A percentile compares a stretch with the other conserved stretches of the same genome.
Evolutionary conservation across 805 yeast species (phyloP).

Genomic region (Wickerhamiella lipophila): DNA sequence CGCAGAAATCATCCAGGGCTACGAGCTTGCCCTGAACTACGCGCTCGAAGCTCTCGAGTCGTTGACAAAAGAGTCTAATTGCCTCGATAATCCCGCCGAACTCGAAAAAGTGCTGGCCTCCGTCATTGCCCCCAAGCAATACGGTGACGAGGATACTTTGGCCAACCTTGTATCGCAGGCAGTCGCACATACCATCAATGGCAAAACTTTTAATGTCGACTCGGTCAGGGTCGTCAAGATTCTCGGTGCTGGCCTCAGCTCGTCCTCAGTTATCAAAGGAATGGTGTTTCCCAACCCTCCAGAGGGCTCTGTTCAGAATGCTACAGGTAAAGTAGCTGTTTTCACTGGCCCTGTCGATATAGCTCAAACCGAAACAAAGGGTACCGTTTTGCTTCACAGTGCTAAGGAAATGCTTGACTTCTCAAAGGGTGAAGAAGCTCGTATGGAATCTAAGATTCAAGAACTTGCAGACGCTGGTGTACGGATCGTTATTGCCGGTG

Average conservation of each 20-base stretch:
- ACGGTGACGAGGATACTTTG: conserved; percentile 70
- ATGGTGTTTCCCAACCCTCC: conserved; percentile 98
- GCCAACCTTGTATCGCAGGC: conserved; percentile 76
- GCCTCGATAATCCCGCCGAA: conserved; percentile 41
- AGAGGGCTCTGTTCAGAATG: conserved; percentile 62
- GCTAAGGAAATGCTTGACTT: conserved; percentile 96
- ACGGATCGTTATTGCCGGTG: conserved; percentile 84
- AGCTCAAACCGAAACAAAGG: conserved; percentile 94
- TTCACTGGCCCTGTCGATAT: conserved; percentile 91
- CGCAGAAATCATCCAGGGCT: conserved; percentile 88
- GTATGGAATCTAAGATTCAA: conserved; percentile 71
- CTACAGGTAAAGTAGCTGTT: conserved; percentile 64
- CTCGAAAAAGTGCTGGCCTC: conserved; percentile 66
- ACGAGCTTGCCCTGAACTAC: conserved; percentile 69
- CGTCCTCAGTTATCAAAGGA: conserved; percentile 77
- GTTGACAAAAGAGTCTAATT: conserved; percentile 44
- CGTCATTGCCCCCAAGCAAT: conserved; percentile 86
- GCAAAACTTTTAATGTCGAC: conserved; percentile 75
- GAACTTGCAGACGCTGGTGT: conserved; percentile 73
- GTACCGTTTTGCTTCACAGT: conserved; percentile 88
- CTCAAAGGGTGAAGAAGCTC: conserved; percentile 91
- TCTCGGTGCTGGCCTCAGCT: conserved; percentile 73
- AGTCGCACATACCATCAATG: conserved; percentile 54
- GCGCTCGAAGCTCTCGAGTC: conserved; percentile 56
- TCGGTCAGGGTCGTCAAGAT: conserved; percentile 90